These are phyloP conservation scores for Exophiala sp. DNA, from an alignment of 2,329 filamentous ascomycete genomes.

Conservation along the genomic window DNA sequence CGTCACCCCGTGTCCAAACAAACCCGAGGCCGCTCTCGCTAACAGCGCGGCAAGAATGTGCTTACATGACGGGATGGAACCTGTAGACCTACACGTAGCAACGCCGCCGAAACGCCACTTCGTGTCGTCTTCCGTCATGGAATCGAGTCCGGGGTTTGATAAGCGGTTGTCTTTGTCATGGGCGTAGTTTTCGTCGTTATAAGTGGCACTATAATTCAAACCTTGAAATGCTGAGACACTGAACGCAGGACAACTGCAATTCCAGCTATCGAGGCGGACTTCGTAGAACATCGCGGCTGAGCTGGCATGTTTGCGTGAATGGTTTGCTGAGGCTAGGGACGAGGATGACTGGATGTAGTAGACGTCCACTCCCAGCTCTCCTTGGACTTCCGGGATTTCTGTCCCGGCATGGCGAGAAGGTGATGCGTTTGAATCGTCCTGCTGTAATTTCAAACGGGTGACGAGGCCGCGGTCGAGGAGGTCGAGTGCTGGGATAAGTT, in stretches of 20 bases:
- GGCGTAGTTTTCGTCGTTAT: slow-evolving; percentile 26
- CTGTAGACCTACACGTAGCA: slow-evolving; percentile 22
- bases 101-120: slow-evolving; percentile 38
- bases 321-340: slow-evolving; percentile 25
- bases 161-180: neutral
- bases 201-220: slow-evolving; percentile 9
- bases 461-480: slow-evolving; percentile 77
- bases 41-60: slow-evolving; percentile 83
- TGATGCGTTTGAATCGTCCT: neutral
- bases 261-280: slow-evolving; percentile 74
- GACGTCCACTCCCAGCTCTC: slow-evolving; percentile 31
- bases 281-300: slow-evolving; percentile 54
- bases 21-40: slow-evolving; percentile 59
- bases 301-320: slow-evolving; percentile 10
- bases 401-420: neutral
- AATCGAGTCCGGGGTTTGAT: neutral
- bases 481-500: slow-evolving; percentile 80
- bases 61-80: slow-evolving; percentile 67
- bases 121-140: slow-evolving; percentile 7
- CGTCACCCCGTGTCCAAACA: slow-evolving; percentile 58
- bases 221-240: slow-evolving; percentile 65
- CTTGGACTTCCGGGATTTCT: neutral
- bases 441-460: slow-evolving; percentile 46
- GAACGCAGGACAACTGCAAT: slow-evolving; percentile 85
- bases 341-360: slow-evolving; percentile 65